Conservation (phyloP, 257 asterid species). For the Rhazya stricta region DNA sequence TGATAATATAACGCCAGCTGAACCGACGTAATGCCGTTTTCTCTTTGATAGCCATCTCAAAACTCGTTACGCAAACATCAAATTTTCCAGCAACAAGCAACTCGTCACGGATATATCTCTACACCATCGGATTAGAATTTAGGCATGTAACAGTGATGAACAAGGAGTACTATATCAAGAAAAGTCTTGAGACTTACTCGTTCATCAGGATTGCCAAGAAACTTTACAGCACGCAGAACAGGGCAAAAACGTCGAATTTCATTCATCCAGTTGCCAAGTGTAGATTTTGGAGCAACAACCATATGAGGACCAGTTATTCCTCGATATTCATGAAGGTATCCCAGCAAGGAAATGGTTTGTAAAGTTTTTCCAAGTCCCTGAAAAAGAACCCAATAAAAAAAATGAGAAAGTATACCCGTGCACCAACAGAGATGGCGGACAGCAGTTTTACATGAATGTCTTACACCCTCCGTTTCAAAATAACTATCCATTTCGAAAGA, state of each 20-base stretch:
- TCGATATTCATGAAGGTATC: slow-evolving; percentile 89
- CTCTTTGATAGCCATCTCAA: slow-evolving; percentile 98
- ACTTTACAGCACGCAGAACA: slow-evolving; percentile 78
- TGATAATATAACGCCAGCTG: slow-evolving; percentile 96
- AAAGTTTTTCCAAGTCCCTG: slow-evolving; percentile 98
- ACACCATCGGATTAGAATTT: slow-evolving; percentile 17
- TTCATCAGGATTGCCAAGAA: slow-evolving; percentile 98
- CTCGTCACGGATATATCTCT: slow-evolving; percentile 89
- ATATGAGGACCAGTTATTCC: slow-evolving; percentile 99
- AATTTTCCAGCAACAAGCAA: slow-evolving; percentile 95
- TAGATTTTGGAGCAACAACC: slow-evolving; percentile 99
- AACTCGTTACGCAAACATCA: slow-evolving; percentile 96
- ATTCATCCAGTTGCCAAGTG: slow-evolving; percentile 99
- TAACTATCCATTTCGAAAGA: no score
- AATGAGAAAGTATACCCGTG: not conserved
- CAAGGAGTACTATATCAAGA: not conserved
- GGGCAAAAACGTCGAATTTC: slow-evolving; percentile 97
- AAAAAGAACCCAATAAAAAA: slow-evolving; percentile 5
- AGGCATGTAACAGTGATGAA: not conserved
- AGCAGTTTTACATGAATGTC: not conserved
- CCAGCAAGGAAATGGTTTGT: slow-evolving; percentile 95
- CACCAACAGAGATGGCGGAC: not conserved
- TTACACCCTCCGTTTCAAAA: no score
- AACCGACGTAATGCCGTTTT: slow-evolving; percentile 79
- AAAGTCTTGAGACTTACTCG: slow-evolving; percentile 50